Evolutionary conservation across 495 filamentous ascomycete species (phyloP).

Genomic region (Delitschia confertaspora): DNA sequence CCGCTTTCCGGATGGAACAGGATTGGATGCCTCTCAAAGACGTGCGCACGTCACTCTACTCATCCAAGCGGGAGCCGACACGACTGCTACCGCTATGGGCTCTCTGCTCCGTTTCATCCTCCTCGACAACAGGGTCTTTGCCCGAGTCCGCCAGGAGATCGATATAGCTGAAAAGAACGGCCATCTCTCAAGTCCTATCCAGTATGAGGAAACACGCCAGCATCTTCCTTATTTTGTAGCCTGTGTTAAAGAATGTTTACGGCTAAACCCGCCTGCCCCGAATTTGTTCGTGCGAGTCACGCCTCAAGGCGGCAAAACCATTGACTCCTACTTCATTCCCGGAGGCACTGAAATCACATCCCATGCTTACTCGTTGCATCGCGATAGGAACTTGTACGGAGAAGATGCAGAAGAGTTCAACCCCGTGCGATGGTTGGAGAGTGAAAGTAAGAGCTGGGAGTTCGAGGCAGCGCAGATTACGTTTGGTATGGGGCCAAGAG

Average conservation of each 20-base stretch:
- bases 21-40: slow-evolving; percentile 10
- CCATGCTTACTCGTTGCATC: slow-evolving; percentile 48
- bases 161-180: slow-evolving; percentile 35
- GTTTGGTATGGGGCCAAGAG: slow-evolving; percentile 21
- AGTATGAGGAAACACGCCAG: slow-evolving; percentile 31
- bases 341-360: slow-evolving; percentile 42
- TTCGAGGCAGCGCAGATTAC: slow-evolving; percentile 11
- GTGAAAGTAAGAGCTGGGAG: slow-evolving; percentile 28
- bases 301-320: slow-evolving; percentile 43
- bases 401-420: slow-evolving; percentile 52
- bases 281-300: slow-evolving; percentile 47
- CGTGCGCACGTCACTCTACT: slow-evolving; percentile 17
- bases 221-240: slow-evolving; percentile 54
- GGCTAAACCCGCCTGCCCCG: slow-evolving; percentile 51
- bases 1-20: slow-evolving; percentile 6
- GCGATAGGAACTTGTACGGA: slow-evolving; percentile 50
- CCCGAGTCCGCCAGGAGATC: slow-evolving; percentile 40
- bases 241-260: slow-evolving; percentile 50
- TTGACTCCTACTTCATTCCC: slow-evolving; percentile 47
- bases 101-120: slow-evolving; percentile 49
- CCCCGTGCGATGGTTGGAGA: slow-evolving; percentile 59
- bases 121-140: slow-evolving; percentile 38
- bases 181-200: slow-evolving; percentile 33
- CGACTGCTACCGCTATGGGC: slow-evolving; percentile 51
- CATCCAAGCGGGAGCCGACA: slow-evolving; percentile 51